Evolutionary conservation across 176 grass and related monocot species (phyloP), one percentile per base, ranked within the genome.

Genomic region (Aegilops longissima): DNA sequence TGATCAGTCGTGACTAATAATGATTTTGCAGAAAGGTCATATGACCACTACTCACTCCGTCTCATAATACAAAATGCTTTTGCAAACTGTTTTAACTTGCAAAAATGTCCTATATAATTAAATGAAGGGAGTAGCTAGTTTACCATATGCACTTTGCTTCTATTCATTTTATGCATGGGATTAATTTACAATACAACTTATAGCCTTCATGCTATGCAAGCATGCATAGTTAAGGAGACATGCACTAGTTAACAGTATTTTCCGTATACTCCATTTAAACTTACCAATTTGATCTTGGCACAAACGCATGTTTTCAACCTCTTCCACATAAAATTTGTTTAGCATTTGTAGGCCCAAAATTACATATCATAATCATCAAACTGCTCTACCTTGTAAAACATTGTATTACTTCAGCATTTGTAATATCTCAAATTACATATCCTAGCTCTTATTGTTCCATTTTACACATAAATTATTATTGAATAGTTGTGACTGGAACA

Each of bases 131-230:
- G 38, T 27, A 27, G 27, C 27, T 47, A 51, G 49, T 51, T 51
- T 51, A 16, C 17, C 21, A 29, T 17, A 17, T 9, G 72, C 72
- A 51, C 10, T 75, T 30, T 51, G 40, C 44, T 49, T 49, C 14
- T 51, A 8, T 30, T 75, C 42, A 75, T 75, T 49, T 75, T 51
- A 75, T 75, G 72, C 72, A 75, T 30, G 13, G 23, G 42, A 75
- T 74, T 49, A 27, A 9, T 74, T 45, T 47, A 74, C 39, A 44
- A 73, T 3, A 16, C 25, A 9, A 13, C 6, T 47, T 29, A 47
- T 27, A 25, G 2, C n/a, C 39, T 27, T 47, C 4, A 27, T 45
- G 71, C n/a, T 45, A 73, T 25, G 10, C 42, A 44, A 44, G 42
- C 12, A 44, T 44, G 44, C n/a, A 45, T 13, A 27, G n/a, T 58